Evolutionary conservation across 768 basidiomycete genomes (phyloP), one percentile per base, ranked within the genome.

Genomic region (Lactifluus subvellereus): DNA sequence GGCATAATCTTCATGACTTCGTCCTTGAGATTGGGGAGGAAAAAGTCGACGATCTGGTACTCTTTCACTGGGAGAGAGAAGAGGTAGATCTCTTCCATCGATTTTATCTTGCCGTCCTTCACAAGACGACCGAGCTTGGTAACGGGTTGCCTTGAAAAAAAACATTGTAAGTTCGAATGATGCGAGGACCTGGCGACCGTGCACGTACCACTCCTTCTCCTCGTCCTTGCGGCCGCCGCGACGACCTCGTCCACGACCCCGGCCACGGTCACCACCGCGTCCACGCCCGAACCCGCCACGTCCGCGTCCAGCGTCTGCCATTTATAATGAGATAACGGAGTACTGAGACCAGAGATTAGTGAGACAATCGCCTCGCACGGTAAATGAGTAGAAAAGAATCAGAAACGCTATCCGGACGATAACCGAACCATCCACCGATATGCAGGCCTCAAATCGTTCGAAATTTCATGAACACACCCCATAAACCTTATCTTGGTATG

Each of bases 1-100:
- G 97, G 97, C 88, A 94, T 94, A 76, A 99, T 98, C 77, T 95
- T 96, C 97, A 99, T 99, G 69, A 99, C 97, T 77, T 97, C 94
- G 71, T 95, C 97, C 84, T 99, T 99, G 79, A 99, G 90, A 75
- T 92, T 91, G 71, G 97, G 97, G 53, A 98, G 85, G 92, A 99
- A 98, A 76, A 89, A 87, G 82, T 99, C 97, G 83, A 99, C 89
- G 78, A 99, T 97, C 79, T 99, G 97, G 83, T 80, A 98, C 79
- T 99, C 97, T 80, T 98, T 99, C 78, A 99, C 91, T 65, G 96
- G 95, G 67, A 99, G 89, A 32, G 97, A 99, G 87, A 98, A 99
- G 74, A 99, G 94, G 80, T 98, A 99, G 78, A 98, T 98, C 76
- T 99, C 97, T 76, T 99, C 97, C 85, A 99, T 95, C 53, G 94